These are phyloP conservation scores for Penicillium diatomitis DNA, from an alignment of 495 filamentous ascomycete species.

Conservation along the genomic window DNA sequence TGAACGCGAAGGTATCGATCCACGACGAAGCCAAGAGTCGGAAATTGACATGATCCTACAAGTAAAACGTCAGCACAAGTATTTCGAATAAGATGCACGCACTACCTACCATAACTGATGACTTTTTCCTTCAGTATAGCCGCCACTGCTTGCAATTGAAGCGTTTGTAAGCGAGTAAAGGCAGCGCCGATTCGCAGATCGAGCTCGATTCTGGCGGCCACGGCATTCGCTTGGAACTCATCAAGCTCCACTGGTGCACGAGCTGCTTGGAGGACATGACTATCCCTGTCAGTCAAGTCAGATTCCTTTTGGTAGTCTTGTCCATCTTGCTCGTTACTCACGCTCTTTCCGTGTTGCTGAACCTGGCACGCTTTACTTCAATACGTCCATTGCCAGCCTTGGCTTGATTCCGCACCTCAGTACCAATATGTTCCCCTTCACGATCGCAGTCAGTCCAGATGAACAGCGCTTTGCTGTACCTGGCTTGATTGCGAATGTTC, in stretches of 20 bases:
- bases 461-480: constrained; percentile 58
- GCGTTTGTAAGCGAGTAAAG: constrained; percentile 83
- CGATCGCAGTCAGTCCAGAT: constrained; percentile 99
- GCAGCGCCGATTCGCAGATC: constrained; percentile 85
- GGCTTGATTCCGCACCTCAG: constrained; percentile 83
- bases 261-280: constrained; percentile 79
- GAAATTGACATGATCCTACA: constrained; percentile 89
- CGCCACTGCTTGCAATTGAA: constrained; percentile 59
- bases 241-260: constrained; percentile 68
- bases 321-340: constrained; percentile 31
- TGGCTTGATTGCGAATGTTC: constrained; percentile 76
- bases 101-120: constrained; percentile 72
- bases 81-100: neutral
- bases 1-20: constrained; percentile 87
- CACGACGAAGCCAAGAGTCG: constrained; percentile 92
- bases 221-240: constrained; percentile 77
- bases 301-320: too few relatives aligned
- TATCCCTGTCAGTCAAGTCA: constrained; percentile 3
- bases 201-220: constrained; percentile 81
- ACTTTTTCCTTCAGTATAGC: constrained; percentile 50
- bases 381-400: constrained; percentile 60
- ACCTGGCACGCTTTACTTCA: constrained; percentile 75
- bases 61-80: constrained; percentile 11
- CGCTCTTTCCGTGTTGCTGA: constrained; percentile 94
- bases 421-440: constrained; percentile 92